A percentile compares a stretch with the other conserved stretches of the same genome.
Evolutionary conservation across 2,329 filamentous ascomycete species (phyloP).

Genomic region (Nigrospora oryzae): DNA sequence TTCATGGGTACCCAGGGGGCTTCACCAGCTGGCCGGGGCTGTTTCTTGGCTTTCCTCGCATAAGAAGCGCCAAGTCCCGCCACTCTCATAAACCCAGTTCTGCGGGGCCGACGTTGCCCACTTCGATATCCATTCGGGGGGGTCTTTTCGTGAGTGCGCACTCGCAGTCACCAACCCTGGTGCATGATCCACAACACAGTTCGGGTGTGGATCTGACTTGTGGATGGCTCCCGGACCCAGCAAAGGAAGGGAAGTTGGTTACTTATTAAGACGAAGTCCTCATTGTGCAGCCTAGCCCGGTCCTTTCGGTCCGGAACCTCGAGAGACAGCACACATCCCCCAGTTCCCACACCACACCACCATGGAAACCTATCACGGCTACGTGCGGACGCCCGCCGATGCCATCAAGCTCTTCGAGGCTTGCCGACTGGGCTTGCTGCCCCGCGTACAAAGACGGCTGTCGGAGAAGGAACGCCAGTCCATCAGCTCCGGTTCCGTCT

Average conservation of each 20-base stretch:
- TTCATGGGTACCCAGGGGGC: no score
- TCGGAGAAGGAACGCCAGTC: slow-evolving; percentile 97
- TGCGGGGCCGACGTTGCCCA: slow-evolving; percentile 1
- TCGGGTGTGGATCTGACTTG: slow-evolving; percentile 14
- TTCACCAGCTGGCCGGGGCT: background rate
- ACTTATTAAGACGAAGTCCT: slow-evolving; percentile 1
- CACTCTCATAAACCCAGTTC: background rate
- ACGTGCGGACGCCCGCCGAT: slow-evolving; percentile 90
- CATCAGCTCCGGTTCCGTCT: slow-evolving; percentile 93
- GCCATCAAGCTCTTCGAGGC: slow-evolving; percentile 99
- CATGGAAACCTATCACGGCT: slow-evolving; percentile 97
- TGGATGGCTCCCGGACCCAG: slow-evolving; percentile 13
- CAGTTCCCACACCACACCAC: background rate
- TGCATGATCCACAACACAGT: slow-evolving; percentile 16
- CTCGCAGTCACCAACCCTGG: slow-evolving; percentile 10
- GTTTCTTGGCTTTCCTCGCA: slow-evolving; percentile 1
- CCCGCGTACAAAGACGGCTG: slow-evolving; percentile 82
- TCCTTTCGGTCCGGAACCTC: background rate
- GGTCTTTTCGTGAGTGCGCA: background rate
- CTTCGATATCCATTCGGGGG: background rate
- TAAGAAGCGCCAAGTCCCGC: slow-evolving; percentile 1
- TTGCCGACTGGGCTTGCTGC: slow-evolving; percentile 79
- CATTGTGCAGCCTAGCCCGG: background rate
- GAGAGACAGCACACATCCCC: background rate
- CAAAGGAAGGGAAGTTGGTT: slow-evolving; percentile 11